Conservation (phyloP, 2,329 filamentous ascomycete genomes). For the Epichloe gansuensis region DNA sequence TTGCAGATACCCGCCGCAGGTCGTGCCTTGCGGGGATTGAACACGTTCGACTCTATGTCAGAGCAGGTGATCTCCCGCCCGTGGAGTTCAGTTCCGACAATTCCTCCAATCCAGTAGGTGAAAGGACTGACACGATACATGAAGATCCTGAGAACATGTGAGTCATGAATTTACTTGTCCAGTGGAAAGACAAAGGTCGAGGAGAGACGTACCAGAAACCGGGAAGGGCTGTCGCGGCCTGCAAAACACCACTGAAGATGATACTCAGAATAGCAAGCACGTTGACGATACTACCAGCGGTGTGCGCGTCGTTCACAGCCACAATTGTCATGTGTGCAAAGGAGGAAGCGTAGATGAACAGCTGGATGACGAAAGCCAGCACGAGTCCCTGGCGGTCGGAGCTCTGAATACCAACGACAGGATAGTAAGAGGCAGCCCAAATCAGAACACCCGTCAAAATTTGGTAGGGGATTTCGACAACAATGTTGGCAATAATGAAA, state of each 20-base stretch:
- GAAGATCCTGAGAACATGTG: constrained; percentile 38
- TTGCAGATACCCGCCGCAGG: constrained; percentile 52
- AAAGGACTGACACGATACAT: constrained; percentile 59
- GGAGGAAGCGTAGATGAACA: constrained; percentile 59
- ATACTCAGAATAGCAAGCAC: constrained; percentile 46
- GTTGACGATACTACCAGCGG: constrained; percentile 51
- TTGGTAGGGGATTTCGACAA: constrained; percentile 64
- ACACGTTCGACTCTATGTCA: constrained; percentile 45
- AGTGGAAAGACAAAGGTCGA: neutral
- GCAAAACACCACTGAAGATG: constrained; percentile 54
- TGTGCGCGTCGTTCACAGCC: constrained; percentile 55
- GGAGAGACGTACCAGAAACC: constrained; percentile 42
- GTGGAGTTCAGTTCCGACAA: constrained; percentile 54
- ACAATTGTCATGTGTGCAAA: constrained; percentile 67
- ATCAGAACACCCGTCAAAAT: constrained; percentile 50
- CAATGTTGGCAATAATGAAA: constrained; percentile 59
- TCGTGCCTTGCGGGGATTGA: constrained; percentile 51
- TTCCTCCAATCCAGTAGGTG: constrained; percentile 56
- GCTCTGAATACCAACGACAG: constrained; percentile 36
- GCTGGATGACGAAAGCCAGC: constrained; percentile 50
- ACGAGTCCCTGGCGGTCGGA: constrained; percentile 51
- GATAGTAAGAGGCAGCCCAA: constrained; percentile 58
- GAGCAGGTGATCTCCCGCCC: constrained; percentile 40
- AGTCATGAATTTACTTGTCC: neutral
- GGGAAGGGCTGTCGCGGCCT: constrained; percentile 44